Evolutionary conservation across 495 filamentous ascomycete species (phyloP), one percentile per base, ranked within the genome.

Genomic region (Aspergillus ellipticus): DNA sequence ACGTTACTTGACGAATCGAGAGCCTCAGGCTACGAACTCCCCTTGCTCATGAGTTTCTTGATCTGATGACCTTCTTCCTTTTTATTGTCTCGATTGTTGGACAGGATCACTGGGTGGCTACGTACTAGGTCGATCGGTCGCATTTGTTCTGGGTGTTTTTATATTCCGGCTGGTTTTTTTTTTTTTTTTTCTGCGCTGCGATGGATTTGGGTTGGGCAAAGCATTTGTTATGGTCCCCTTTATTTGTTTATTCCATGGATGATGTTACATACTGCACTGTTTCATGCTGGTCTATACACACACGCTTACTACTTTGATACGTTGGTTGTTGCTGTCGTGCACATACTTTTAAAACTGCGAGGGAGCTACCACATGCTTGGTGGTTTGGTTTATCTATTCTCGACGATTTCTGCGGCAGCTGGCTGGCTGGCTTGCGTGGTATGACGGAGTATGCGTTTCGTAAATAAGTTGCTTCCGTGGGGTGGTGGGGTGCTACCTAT

Each of bases 191-290:
- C 57, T 56, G 29, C 47, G 33, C 51, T 45, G 29, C 47, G 33
- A 47, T 45, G 57, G 49, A 55, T 55, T 49, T 22, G 48, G 58
- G 43, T 31, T 49, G 47, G 56, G 49, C 46, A 26, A 60, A 59
- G 62, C 56, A 59, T 60, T 28, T 53, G 51, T 48, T 57, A 49
- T 49, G 42, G 29, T 21, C 28, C 39, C 31, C 42, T 49, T 31
- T 60, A 54, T 7, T 57, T 16, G 50, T 59, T 50, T 22, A 55
- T 43, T 43, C 37, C 48, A 43, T 53, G 49, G 15, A 33, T 54
- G 10, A 2, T 39, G n/a, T 39, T 39, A 39, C 35, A 28, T 28
- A 28, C 24, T 28, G 3, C 11, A 4, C 35, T 5, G 5, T n/a
- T 35, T 39, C 35, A n/a, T 39, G 11, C 11, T 39, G 35, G 35